Percentiles rank a stretch among this genome's conserved stretches.
These are phyloP conservation scores for Dillenia suffruticosa DNA, from an alignment of 164 flowering plant species.

Conservation along the genomic window DNA sequence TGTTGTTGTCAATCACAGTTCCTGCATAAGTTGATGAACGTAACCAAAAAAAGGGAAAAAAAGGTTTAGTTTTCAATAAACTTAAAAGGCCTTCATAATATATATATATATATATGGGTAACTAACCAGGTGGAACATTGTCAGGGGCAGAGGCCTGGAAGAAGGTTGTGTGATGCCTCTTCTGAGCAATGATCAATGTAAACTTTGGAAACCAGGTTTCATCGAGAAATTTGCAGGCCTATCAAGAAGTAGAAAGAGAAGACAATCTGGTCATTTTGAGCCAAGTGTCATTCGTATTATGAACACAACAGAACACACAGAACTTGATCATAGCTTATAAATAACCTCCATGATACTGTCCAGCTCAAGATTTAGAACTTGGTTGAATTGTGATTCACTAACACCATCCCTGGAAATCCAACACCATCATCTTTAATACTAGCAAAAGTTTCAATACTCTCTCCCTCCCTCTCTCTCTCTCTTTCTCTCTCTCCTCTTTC, in stretches of 20 bases:
- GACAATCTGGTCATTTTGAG: too few species aligned
- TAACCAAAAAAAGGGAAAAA: not conserved
- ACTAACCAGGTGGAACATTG: conserved; percentile 39
- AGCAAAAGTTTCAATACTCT: too few species aligned
- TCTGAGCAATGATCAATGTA: conserved; percentile 31
- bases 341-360: conserved; percentile 37
- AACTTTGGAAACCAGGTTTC: conserved; percentile 38
- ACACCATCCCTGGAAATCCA: conserved; percentile 33
- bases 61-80: not conserved
- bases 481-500: too few species aligned
- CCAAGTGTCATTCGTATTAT: too few species aligned
- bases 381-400: conserved; percentile 41
- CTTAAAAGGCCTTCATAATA: too few species aligned
- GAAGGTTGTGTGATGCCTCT: conserved; percentile 41
- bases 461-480: too few species aligned
- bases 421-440: too few species aligned
- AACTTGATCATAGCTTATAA: not conserved
- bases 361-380: conserved; percentile 36
- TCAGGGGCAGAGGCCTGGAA: conserved; percentile 33
- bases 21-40: conserved; percentile 13
- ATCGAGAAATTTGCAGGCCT: conserved; percentile 40
- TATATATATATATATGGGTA: not conserved
- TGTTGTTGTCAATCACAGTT: conserved; percentile 32
- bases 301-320: too few species aligned
- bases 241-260: not conserved